Conservation (phyloP, 352 stramenopile species). For the Pythium insidiosum region DNA sequence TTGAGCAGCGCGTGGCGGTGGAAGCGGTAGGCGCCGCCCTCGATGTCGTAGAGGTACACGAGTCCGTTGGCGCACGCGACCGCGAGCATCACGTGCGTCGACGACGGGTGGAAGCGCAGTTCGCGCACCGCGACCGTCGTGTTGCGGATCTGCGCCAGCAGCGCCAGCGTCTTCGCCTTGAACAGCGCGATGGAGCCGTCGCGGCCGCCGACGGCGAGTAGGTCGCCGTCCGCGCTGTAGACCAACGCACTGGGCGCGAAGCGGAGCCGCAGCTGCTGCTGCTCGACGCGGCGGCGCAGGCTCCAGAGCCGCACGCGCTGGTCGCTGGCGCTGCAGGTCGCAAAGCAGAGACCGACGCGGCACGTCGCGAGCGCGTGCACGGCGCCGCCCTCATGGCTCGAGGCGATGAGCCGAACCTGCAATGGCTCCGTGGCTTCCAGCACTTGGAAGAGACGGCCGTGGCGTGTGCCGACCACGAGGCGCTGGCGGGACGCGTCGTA, state of each 20-base stretch:
- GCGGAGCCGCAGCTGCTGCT: constrained; percentile 16
- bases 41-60: constrained; percentile 64
- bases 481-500: constrained; percentile 42
- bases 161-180: constrained; percentile 17
- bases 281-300: constrained; percentile 26
- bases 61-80: constrained; percentile 52
- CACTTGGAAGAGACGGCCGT: constrained; percentile 10
- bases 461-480: constrained; percentile 47
- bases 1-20: constrained; percentile 52
- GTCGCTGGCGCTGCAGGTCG: constrained; percentile 34
- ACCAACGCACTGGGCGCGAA: constrained; percentile 20
- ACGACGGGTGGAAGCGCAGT: constrained; percentile 40
- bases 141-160: constrained; percentile 52
- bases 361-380: constrained; percentile 17
- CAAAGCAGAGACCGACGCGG: constrained; percentile 34
- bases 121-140: constrained; percentile 27
- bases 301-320: constrained; percentile 48
- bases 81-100: constrained; percentile 25
- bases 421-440: constrained; percentile 3
- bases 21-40: constrained; percentile 20
- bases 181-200: constrained; percentile 51
- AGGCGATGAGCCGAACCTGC: constrained; percentile 28
- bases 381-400: constrained; percentile 26
- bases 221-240: constrained; percentile 41
- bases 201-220: constrained; percentile 38